Conservation (phyloP, 345 rosid species). For the Nephelium lappaceum region DNA sequence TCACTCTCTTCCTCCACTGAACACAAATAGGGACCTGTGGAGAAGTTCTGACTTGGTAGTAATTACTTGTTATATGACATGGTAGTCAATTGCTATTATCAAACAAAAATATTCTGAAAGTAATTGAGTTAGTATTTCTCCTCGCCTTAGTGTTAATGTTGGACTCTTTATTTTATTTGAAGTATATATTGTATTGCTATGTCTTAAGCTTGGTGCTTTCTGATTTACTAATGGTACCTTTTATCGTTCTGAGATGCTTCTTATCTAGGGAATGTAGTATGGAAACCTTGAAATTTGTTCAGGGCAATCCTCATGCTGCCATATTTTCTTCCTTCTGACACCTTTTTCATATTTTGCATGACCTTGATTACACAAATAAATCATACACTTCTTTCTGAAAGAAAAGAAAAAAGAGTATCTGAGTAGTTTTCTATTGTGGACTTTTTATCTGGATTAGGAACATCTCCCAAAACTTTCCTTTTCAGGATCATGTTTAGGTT, state of each 20-base stretch:
- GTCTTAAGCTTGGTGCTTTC: not conserved
- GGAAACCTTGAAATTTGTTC: not conserved
- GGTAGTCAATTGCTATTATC: not conserved
- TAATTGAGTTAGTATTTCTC: not conserved
- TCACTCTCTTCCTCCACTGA: not conserved
- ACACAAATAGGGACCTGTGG: not conserved
- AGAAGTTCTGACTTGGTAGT: not conserved
- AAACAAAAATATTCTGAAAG: not conserved
- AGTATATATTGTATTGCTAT: not conserved
- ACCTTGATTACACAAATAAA: not conserved
- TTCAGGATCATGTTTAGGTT: not conserved
- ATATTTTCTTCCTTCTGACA: not conserved
- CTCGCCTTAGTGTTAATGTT: not conserved
- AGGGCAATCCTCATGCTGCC: not conserved
- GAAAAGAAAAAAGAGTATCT: not conserved
- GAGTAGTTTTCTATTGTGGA: not conserved
- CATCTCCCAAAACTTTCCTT: slow-evolving; percentile 3
- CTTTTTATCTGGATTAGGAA: not conserved
- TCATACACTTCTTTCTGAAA: not conserved
- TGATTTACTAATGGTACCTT: not conserved
- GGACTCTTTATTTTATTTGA: not conserved
- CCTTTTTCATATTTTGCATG: not conserved
- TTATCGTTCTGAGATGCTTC: not conserved
- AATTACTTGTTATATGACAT: not conserved
- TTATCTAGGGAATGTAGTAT: not conserved